phyloP scores from a whole-genome alignment of 2,329 filamentous ascomycete genomes.

The Laburnicola sp. region DNA sequence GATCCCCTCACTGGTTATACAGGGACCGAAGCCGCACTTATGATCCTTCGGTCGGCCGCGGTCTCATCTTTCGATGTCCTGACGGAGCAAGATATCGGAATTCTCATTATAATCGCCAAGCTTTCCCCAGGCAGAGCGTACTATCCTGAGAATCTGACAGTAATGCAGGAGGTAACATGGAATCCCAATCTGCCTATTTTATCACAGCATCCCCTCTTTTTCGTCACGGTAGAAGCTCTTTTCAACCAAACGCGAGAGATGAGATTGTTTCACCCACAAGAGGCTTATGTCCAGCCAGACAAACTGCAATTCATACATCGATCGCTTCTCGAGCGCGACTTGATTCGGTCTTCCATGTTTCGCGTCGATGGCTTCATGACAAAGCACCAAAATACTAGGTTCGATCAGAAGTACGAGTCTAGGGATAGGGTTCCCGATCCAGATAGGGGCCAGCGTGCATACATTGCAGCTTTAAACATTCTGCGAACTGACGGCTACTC shows the following conservation, averaged over 20 bases:
- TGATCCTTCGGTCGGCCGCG: constrained; percentile 54
- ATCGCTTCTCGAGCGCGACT: constrained; percentile 32
- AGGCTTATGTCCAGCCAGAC: constrained; percentile 1
- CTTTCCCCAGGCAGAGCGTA: constrained; percentile 46
- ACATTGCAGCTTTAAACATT: too few relatives aligned
- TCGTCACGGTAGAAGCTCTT: constrained; percentile 23
- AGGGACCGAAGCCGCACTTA: constrained; percentile 59
- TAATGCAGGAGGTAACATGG: constrained; percentile 54
- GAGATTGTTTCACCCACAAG: constrained; percentile 19
- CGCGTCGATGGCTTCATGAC: constrained; percentile 36
- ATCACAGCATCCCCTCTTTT: constrained; percentile 37
- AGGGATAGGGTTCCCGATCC: constrained; percentile 14
- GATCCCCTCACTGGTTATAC: constrained; percentile 55
- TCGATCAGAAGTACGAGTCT: constrained; percentile 27
- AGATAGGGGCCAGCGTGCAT: constrained; percentile 13
- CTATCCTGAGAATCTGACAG: constrained; percentile 49
- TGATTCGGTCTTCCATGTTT: constrained; percentile 34
- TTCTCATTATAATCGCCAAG: constrained; percentile 31
- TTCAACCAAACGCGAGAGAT: constrained; percentile 24
- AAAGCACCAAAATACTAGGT: constrained; percentile 22
- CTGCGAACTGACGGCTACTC: too few relatives aligned
- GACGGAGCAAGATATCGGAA: constrained; percentile 7
- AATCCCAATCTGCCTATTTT: constrained; percentile 41
- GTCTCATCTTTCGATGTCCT: constrained; percentile 54
- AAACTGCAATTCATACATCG: background rate